These are phyloP conservation scores for Auricularia auricula-judae DNA, from an alignment of 768 basidiomycete species.

Conservation along the genomic window DNA sequence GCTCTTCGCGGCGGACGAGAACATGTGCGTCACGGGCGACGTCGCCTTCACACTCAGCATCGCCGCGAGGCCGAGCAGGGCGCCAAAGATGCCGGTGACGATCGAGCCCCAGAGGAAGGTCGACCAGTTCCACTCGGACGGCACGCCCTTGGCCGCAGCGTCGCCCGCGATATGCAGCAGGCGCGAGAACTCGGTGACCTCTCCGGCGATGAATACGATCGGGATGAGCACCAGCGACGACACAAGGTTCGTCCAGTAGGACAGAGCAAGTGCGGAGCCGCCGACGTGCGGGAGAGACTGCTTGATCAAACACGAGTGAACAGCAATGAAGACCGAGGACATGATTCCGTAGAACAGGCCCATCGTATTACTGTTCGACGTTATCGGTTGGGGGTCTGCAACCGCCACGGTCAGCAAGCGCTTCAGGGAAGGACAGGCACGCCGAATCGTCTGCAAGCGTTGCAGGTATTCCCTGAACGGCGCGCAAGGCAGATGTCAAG, in stretches of 20 bases:
- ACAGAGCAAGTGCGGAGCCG: conserved; percentile 28
- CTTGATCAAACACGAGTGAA: conserved; percentile 36
- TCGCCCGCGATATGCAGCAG: conserved; percentile 13
- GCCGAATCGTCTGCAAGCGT: too few species aligned
- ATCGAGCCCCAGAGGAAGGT: conserved; percentile 13
- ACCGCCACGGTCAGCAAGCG: not conserved
- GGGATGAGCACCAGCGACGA: conserved; percentile 24
- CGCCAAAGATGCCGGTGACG: conserved; percentile 29
- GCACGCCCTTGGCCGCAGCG: not conserved
- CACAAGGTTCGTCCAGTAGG: conserved; percentile 32
- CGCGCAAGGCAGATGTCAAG: too few species aligned
- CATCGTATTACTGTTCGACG: conserved; percentile 7
- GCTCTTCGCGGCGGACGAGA: conserved; percentile 31
- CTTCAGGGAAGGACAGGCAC: not conserved
- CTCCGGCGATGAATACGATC: conserved; percentile 27
- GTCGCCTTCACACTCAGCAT: conserved; percentile 37
- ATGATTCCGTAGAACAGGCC: conserved; percentile 30
- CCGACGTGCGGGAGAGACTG: conserved; percentile 24
- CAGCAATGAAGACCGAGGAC: conserved; percentile 28
- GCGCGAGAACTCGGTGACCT: conserved; percentile 9
- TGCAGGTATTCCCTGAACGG: too few species aligned
- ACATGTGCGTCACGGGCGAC: conserved; percentile 35
- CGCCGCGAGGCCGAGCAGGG: conserved; percentile 33
- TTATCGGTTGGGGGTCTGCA: not conserved
- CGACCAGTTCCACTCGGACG: conserved; percentile 5